A percentile compares a stretch with the other conserved stretches of the same genome.
These are phyloP conservation scores for Retiboletus fuscus DNA, from an alignment of 1,284 basidiomycete species.

Conservation along the genomic window DNA sequence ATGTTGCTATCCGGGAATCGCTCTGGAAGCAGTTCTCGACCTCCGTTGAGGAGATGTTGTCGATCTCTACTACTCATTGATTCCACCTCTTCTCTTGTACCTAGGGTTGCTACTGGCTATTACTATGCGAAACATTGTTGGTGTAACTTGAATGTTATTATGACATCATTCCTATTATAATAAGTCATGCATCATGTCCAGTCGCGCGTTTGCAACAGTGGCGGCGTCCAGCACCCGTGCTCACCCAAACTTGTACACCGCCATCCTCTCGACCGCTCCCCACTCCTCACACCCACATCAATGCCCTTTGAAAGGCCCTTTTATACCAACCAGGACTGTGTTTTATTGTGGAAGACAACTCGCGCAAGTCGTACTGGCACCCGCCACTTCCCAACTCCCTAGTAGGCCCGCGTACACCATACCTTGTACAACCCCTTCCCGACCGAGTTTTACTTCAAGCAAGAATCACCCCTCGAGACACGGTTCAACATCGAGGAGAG, in stretches of 20 bases:
- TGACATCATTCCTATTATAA: no score
- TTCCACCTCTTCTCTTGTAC: no score
- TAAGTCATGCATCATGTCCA: no score
- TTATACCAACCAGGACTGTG: no score
- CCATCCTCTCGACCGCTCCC: conserved; percentile 87
- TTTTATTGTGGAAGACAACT: no score
- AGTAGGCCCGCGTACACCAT: conserved; percentile 86
- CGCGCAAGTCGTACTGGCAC: no score
- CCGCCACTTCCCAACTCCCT: no score
- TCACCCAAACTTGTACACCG: conserved; percentile 54
- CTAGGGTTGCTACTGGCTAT: no score
- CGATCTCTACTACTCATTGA: background rate
- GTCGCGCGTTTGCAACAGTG: no score
- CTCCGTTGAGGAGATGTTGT: background rate
- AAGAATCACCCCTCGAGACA: conserved; percentile 87
- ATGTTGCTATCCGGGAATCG: background rate
- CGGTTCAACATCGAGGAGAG: conserved; percentile 82
- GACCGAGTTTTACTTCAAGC: conserved; percentile 94
- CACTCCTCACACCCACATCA: conserved; percentile 83
- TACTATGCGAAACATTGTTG: no score
- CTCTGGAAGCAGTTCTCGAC: background rate
- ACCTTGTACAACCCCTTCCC: conserved; percentile 92
- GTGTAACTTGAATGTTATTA: no score
- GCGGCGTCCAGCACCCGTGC: conserved; percentile 25
- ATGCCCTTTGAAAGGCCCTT: conserved; percentile 87